Base-by-base conservation (phyloP, 257 asterid genomes). In the Salvia splendens region DNA sequence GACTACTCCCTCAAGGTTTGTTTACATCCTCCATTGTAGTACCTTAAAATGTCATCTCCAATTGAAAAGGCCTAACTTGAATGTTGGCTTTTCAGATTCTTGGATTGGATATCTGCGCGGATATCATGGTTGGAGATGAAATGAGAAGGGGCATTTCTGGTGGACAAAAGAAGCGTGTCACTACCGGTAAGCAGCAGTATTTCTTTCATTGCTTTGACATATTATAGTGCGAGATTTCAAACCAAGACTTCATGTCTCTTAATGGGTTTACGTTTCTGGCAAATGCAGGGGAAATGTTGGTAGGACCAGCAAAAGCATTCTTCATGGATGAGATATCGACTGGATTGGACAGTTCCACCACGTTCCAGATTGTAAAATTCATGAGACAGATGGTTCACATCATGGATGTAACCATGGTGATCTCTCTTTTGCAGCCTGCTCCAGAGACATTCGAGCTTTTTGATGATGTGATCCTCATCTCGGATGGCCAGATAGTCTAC, bases 121-220 rank as follows among this genome's bases (percentile, higher is more conserved):
- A 68, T 56, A 68, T 32, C 36, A 32, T 69, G 57, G 74, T 69
- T 38, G 74, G 74, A 24, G 65, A 69, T 17, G 74, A 58, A 1
- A 69, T 69, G 74, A 59, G 66, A 47, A 69, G 74, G 40, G 74
- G 74, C 35, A 59, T 69, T 58, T 69, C 74, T 6, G 74, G 74
- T 58, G 74, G 74, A 48, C 74, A 69, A n/a, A 69, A 58, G 67
- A 69, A 69, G 58, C 74, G 67, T 14, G 74, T 69, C 30, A 69
- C 74, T 15, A 69, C 74, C 12, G 74, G 74, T 69, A 57, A 14
- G 10, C 64, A 58, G 9, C 48, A 36, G 48, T n/a, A 14, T 59
- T 14, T 59, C 0, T 8, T 59, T n/a, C 14, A 57, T 14, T 57
- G 8, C 61, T 30, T 5, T 4, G 40, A 8, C 12, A 12, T 35